These are phyloP conservation scores for Tetracladium setigerum DNA, from an alignment of 495 filamentous ascomycete genomes.

Conservation along the genomic window DNA sequence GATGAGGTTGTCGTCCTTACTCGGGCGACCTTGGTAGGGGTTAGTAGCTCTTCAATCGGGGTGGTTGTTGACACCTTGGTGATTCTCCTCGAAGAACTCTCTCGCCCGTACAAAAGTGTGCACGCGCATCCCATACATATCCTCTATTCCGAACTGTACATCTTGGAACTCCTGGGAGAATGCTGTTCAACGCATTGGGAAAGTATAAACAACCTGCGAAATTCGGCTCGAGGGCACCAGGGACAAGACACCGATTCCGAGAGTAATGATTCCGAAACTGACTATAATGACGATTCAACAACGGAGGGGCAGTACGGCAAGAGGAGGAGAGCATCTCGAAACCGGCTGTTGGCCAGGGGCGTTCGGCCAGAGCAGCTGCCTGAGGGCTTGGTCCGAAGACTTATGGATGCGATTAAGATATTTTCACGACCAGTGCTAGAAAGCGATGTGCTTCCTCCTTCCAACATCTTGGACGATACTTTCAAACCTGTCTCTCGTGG, in stretches of 20 bases:
- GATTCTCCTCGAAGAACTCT: conserved; percentile 39
- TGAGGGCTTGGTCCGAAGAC: conserved; percentile 16
- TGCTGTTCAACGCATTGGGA: conserved; percentile 54
- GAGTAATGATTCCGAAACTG: conserved; percentile 21
- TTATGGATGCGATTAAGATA: conserved; percentile 20
- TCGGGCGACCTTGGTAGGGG: conserved; percentile 50
- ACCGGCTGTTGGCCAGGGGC: conserved; percentile 8
- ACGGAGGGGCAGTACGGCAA: neutral
- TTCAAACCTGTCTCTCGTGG: conserved; percentile 24
- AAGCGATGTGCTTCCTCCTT: conserved; percentile 20
- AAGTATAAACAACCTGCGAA: conserved; percentile 23
- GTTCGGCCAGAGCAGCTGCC: conserved; percentile 11
- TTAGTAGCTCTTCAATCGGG: conserved; percentile 40
- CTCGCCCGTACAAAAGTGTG: conserved; percentile 36
- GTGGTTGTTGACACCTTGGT: conserved; percentile 50
- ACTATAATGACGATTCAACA: conserved; percentile 1
- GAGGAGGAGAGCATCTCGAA: conserved; percentile 12
- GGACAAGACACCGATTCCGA: conserved; percentile 18
- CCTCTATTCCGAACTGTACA: conserved; percentile 50
- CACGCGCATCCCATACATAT: conserved; percentile 43
- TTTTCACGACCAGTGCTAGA: conserved; percentile 22
- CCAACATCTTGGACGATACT: conserved; percentile 17
- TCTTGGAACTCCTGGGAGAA: conserved; percentile 53
- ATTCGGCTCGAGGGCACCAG: conserved; percentile 4
- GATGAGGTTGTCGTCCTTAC: conserved; percentile 55